Evolutionary conservation across 2,329 filamentous ascomycete species (phyloP).

Genomic region (Harringtonia lauricola): DNA sequence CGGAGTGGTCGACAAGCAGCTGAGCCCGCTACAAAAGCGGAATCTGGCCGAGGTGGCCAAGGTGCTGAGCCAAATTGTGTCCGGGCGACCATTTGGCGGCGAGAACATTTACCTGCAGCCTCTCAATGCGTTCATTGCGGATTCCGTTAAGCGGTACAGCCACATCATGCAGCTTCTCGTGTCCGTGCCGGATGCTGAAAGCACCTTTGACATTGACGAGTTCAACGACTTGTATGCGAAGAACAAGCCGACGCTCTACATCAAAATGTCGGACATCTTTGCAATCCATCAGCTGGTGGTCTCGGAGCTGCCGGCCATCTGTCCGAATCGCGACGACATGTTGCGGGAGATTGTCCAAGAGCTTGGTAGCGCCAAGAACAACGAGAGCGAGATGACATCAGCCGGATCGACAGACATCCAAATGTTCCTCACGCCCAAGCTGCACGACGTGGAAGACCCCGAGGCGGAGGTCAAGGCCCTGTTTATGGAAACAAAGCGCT

Average conservation of each 20-base stretch:
- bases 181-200: slow-evolving; percentile 73
- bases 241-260: slow-evolving; percentile 95
- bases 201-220: slow-evolving; percentile 95
- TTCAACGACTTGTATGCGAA: slow-evolving; percentile 97
- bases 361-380: slow-evolving; percentile 89
- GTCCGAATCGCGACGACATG: slow-evolving; percentile 71
- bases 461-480: slow-evolving; percentile 85
- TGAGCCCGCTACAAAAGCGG: slow-evolving; percentile 85
- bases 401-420: slow-evolving; percentile 83
- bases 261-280: slow-evolving; percentile 97
- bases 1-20: slow-evolving; percentile 79
- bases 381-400: slow-evolving; percentile 84
- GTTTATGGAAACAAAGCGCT: slow-evolving; percentile 97
- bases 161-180: slow-evolving; percentile 70
- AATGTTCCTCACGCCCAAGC: slow-evolving; percentile 79
- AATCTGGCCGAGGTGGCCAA: slow-evolving; percentile 87
- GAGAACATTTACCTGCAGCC: slow-evolving; percentile 95
- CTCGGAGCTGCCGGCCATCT: slow-evolving; percentile 66
- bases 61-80: slow-evolving; percentile 78
- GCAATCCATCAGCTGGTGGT: slow-evolving; percentile 85
- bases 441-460: slow-evolving; percentile 84
- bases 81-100: slow-evolving; percentile 81
- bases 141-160: slow-evolving; percentile 70
- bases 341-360: slow-evolving; percentile 88
- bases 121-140: slow-evolving; percentile 79